Evolutionary conservation across 768 basidiomycete genomes (phyloP), one percentile per base, ranked within the genome.

Genomic region (Lyophyllum semitale): DNA sequence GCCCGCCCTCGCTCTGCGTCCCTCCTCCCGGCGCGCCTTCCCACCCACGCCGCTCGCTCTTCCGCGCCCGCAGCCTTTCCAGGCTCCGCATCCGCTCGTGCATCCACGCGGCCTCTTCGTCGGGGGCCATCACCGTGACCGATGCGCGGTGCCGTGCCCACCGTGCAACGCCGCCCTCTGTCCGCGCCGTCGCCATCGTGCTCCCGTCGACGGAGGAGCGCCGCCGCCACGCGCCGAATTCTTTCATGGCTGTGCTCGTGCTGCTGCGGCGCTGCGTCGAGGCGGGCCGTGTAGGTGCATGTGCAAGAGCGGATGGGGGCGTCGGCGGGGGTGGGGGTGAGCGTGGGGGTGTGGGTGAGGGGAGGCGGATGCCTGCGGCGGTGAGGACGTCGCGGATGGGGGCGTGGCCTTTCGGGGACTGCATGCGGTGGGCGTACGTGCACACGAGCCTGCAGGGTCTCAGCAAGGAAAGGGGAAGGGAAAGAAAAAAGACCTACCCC

Each of bases 341-440:
- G 26, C 4, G 33, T 13, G 18, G n/a, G 4, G 13, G 45, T 12
- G 30, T 23, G 15, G 50, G 52, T n/a, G 51, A 22, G 15, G 54
- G 63, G 6, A 65, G 33, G 17, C 53, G 51, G 18, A 76, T 56
- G 11, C 74, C 73, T 15, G 91, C 88, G 3, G 83, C 82, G 32
- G 77, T 72, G 35, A 94, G 80, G 17, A 93, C 84, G 29, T 82
- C 82, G 47, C 75, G 67, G 48, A 96, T 87, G 1, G 90, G 84
- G 0, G 85, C 84, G 61, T 97, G 94, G 4, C 82, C 83, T 41
- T 85, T 81, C 1, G 90, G 77, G 13, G 74, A 84, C 43, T 81
- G 85, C 94, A 97, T 97, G 6, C 93, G 85, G 72, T 95, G 93
- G 0, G 91, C 88, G 65, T 82, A 96, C 7, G 79, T 71, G 60